Base-by-base conservation (phyloP, 768 basidiomycete species). In the Tephrocybe sp. region DNA sequence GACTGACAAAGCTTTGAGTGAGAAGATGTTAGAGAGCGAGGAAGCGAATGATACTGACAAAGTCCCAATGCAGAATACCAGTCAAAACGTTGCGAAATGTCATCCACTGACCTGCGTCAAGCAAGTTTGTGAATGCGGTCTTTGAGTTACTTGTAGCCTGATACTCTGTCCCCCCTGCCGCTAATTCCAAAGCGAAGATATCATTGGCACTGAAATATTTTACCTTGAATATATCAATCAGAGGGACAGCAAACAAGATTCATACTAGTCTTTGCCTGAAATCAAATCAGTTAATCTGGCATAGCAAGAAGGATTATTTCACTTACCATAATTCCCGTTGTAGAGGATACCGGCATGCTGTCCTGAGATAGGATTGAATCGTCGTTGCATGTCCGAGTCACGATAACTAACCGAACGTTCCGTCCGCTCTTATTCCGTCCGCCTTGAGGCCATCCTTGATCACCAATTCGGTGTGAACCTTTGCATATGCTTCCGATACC, bases 21-120 rank as follows among this genome's bases (percentile, higher is more conserved):
- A 53, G 18, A 39, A 25, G n/a, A 38, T 13, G 45, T 44, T 21
- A 36, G 23, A 47, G 3, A 54, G 27, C 39, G 11, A n/a, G 13
- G 16, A 36, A 27, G 34, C 2, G 29, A 37, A 11, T 37, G 4
- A 15, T 36, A 73, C 84, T 59, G 49, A 86, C 84, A 58, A 85
- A 80, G 57, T 89, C 86, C 83, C 84, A 89, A 59, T 86, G 84
- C 39, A 82, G 59, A 15, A 80, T 74, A 3, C 72, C 65, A 1
- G 85, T 84, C 22, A 74, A 42, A 9, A 70, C 63, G 58, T 88
- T 87, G 11, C 68, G 67, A 57, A 76, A 84, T 22, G 86, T 80
- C 84, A 87, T 86, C 86, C 86, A 89, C 38, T 70, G 67, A 51
- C 81, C 70, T 0, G 79, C 86, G 25, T 79, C 71, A 49, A 87